Evolutionary conservation across 1,284 basidiomycete species (phyloP), one percentile per base, ranked within the genome.

Genomic region (Neotropicomus parvogracilis): DNA sequence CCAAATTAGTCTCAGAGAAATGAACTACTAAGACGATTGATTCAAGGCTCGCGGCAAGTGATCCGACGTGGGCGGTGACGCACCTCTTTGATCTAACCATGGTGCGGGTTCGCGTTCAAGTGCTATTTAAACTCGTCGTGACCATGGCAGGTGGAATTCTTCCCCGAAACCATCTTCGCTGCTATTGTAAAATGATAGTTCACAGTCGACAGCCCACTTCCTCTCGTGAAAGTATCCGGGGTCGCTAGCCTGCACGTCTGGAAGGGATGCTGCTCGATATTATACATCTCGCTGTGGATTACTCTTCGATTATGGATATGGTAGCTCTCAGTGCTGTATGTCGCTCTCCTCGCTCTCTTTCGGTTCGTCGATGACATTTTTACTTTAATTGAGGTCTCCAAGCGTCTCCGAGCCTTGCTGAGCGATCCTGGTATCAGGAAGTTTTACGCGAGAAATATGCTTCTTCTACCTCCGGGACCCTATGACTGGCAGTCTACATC

Each of bases 401-500:
- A 51, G 32, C 12, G 16, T 6, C 38, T 43, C 24, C 42, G 29
- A 20, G 9, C 7, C n/a, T 17, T 51, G 29, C 29, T 51, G 33
- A 40, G 28, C 37, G 16, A 55, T 31, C 36, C 44, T 19, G 34
- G 48, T 21, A 41, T 54, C 24, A 33, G 11, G 21, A 51, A 19
- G 7, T 6, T 44, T 1, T 44, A 46, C 10, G 21, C 3, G 27
- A 40, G 37, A 35, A 31, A 9, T 34, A 3, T 20, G 0, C n/a
- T 34, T 36, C 20, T 51, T n/a, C 19, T 55, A 8, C 43, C 53
- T 17, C 17, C 47, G 7, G 47, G 53, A 24, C 53, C 53, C 4
- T 40, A 46, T 6, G 16, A 50, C 4, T 54, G 53, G 53, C 53
- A 54, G 31, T 44, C 53, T 26, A 24, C 53, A 7, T 40, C 44